These are phyloP conservation scores for Basipetospora sp. DNA, from an alignment of 2,329 filamentous ascomycete genomes.

Conservation along the genomic window DNA sequence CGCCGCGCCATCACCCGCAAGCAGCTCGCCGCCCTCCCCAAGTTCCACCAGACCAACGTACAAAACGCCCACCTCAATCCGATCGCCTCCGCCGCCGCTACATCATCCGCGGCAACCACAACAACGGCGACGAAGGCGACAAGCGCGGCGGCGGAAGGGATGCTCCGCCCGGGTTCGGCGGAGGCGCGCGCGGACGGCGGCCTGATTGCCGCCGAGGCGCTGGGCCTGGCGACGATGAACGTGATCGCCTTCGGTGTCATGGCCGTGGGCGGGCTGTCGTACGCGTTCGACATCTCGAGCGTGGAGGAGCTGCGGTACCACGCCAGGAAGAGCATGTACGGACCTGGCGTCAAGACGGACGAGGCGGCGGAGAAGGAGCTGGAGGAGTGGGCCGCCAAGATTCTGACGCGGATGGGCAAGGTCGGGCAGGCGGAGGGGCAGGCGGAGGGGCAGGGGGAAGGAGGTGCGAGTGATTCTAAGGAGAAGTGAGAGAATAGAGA, in stretches of 20 bases:
- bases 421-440: background rate
- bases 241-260: slow-evolving; percentile 63
- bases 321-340: no score
- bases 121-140: slow-evolving; percentile 17
- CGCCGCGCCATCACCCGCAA: slow-evolving; percentile 55
- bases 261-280: slow-evolving; percentile 56
- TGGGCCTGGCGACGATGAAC: slow-evolving; percentile 78
- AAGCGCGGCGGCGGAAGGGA: slow-evolving; percentile 16
- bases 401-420: slow-evolving; percentile 38
- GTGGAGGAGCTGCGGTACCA: slow-evolving; percentile 47
- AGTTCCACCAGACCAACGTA: slow-evolving; percentile 54
- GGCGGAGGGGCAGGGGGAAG: background rate
- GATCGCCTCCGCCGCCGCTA: slow-evolving; percentile 3
- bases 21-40: slow-evolving; percentile 45
- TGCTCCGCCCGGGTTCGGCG: slow-evolving; percentile 14
- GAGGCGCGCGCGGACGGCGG: slow-evolving; percentile 40
- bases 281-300: slow-evolving; percentile 61
- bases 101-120: slow-evolving; percentile 10
- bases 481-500: background rate
- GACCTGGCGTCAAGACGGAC: slow-evolving; percentile 18
- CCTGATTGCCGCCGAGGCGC: slow-evolving; percentile 64
- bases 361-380: slow-evolving; percentile 38
- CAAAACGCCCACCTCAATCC: slow-evolving; percentile 8
- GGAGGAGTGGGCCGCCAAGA: slow-evolving; percentile 44
- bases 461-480: background rate